phyloP scores from a whole-genome alignment of 2,329 filamentous ascomycete species.

The Epichloe scottii region DNA sequence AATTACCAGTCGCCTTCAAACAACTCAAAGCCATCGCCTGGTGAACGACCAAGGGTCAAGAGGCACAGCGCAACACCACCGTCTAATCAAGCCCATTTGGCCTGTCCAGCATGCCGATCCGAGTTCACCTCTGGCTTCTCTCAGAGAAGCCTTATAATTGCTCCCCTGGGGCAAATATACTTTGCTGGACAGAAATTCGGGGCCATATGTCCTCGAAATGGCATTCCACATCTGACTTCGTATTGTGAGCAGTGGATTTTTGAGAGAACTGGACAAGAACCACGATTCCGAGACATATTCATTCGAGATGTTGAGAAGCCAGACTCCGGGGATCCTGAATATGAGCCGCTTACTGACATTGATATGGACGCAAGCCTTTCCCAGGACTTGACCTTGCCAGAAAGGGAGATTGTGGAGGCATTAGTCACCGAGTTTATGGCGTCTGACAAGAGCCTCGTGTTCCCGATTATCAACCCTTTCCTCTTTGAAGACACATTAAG shows the following conservation, averaged over 20 bases:
- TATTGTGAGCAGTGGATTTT: constrained; percentile 36
- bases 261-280: constrained; percentile 26
- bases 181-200: constrained; percentile 35
- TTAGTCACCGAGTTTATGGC: constrained; percentile 14
- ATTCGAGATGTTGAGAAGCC: neutral
- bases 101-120: constrained; percentile 2
- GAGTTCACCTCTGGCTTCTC: neutral
- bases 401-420: constrained; percentile 15
- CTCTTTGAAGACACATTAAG: constrained; percentile 34
- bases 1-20: no score
- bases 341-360: neutral
- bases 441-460: constrained; percentile 28
- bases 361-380: no score
- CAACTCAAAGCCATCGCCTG: neutral
- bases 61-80: neutral
- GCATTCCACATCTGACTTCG: constrained; percentile 35
- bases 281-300: constrained; percentile 10
- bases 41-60: neutral
- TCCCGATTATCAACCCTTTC: constrained; percentile 34
- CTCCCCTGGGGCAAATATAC: constrained; percentile 25
- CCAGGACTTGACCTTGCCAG: constrained; percentile 21
- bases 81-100: neutral
- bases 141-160: neutral
- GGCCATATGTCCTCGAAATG: constrained; percentile 31
- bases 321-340: neutral